A percentile compares a stretch with the other conserved stretches of the same genome.
phyloP scores from a whole-genome alignment of 2,329 filamentous ascomycete genomes.

The Diplodia sapinea region DNA sequence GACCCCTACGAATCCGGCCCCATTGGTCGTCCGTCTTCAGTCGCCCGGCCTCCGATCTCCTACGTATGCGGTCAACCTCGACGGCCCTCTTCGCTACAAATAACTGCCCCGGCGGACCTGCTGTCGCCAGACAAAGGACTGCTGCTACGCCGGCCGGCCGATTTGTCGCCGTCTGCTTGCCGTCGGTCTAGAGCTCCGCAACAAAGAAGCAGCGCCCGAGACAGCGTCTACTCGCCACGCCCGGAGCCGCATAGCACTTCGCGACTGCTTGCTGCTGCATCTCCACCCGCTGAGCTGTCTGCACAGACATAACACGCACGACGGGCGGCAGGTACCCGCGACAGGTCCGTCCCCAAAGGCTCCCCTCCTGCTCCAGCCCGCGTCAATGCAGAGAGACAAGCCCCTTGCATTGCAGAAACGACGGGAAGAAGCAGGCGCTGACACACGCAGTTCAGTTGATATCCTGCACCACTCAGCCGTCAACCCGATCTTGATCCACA shows the following conservation, averaged over 20 bases:
- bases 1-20: conserved; percentile 46
- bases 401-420: conserved; percentile 34
- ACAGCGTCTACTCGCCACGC: conserved; percentile 44
- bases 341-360: conserved; percentile 42
- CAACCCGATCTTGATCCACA: conserved; percentile 30
- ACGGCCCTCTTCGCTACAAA: conserved; percentile 47
- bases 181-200: conserved; percentile 37
- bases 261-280: conserved; percentile 40
- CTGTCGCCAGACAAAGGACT: conserved; percentile 45
- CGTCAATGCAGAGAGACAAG: conserved; percentile 45
- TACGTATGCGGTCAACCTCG: conserved; percentile 46
- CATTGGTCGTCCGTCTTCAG: conserved; percentile 50
- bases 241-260: conserved; percentile 37
- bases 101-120: conserved; percentile 43
- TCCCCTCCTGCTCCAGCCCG: conserved; percentile 40
- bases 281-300: conserved; percentile 22
- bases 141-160: conserved; percentile 36
- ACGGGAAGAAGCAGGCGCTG: conserved; percentile 17
- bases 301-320: conserved; percentile 37
- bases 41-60: conserved; percentile 41
- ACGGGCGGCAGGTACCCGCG: conserved; percentile 44
- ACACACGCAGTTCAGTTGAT: conserved; percentile 27
- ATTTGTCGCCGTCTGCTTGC: conserved; percentile 41
- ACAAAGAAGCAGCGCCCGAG: conserved; percentile 43
- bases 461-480: conserved; percentile 18